Percentiles rank a stretch among this genome's conserved stretches.
Evolutionary conservation across 2,329 filamentous ascomycete species (phyloP).

Genomic region (Aureobasidium sp.): DNA sequence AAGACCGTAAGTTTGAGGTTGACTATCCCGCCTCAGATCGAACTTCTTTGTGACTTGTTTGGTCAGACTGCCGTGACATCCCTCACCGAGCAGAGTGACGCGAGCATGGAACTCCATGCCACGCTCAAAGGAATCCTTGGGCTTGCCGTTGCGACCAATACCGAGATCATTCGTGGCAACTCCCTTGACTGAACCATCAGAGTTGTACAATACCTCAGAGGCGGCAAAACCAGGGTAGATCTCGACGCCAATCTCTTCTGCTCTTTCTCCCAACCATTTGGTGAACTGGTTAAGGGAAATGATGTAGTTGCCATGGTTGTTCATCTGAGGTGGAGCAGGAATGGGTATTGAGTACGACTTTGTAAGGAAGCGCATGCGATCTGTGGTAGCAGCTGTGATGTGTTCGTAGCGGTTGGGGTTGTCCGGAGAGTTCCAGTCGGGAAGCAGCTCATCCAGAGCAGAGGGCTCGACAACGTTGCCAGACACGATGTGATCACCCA

Average conservation of each 20-base stretch:
- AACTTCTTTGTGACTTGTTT: slow-evolving; percentile 96
- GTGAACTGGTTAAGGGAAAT: slow-evolving; percentile 90
- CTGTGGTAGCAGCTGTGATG: slow-evolving; percentile 73
- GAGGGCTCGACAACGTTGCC: slow-evolving; percentile 91
- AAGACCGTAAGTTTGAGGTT: slow-evolving; percentile 90
- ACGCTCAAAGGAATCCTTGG: slow-evolving; percentile 86
- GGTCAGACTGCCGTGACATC: slow-evolving; percentile 88
- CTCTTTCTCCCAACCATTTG: slow-evolving; percentile 91
- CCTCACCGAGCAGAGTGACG: slow-evolving; percentile 86
- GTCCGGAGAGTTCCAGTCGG: slow-evolving; percentile 84
- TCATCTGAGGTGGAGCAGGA: slow-evolving; percentile 91
- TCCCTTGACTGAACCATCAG: slow-evolving; percentile 82
- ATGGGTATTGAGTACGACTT: slow-evolving; percentile 70
- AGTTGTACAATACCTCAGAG: slow-evolving; percentile 79
- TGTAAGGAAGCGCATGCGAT: slow-evolving; percentile 92
- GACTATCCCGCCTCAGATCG: slow-evolving; percentile 78
- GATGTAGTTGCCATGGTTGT: slow-evolving; percentile 97
- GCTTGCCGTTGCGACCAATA: slow-evolving; percentile 69
- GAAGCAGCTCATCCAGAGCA: slow-evolving; percentile 81
- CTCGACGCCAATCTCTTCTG: slow-evolving; percentile 94
- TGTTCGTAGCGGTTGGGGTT: slow-evolving; percentile 84
- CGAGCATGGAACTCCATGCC: slow-evolving; percentile 98
- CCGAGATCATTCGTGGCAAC: slow-evolving; percentile 96
- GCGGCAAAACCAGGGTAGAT: slow-evolving; percentile 95
- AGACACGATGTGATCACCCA: slow-evolving; percentile 91